phyloP scores from a whole-genome alignment of 2,329 filamentous ascomycete genomes.

The Paraconiothyrium sp. region DNA sequence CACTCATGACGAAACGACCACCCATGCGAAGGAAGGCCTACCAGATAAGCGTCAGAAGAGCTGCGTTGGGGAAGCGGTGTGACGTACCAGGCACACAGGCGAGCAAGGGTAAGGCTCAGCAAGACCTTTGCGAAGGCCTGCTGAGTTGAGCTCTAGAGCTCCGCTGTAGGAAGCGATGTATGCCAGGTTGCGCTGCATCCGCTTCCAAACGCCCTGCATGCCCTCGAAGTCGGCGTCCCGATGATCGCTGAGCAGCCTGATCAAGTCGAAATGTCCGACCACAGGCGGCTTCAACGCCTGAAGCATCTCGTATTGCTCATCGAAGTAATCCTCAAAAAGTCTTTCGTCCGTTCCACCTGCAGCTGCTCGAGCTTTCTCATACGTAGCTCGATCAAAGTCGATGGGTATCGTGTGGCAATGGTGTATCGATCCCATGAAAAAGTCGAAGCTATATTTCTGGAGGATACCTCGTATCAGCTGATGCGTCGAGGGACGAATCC shows the following conservation, averaged over 20 bases:
- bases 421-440: constrained; percentile 93
- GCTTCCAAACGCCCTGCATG: constrained; percentile 75
- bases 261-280: constrained; percentile 93
- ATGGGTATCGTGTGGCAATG: constrained; percentile 89
- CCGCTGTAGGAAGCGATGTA: constrained; percentile 78
- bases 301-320: constrained; percentile 86
- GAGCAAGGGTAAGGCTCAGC: constrained; percentile 87
- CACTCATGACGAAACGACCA: constrained; percentile 88
- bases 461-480: constrained; percentile 68
- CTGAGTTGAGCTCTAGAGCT: constrained; percentile 88
- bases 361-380: constrained; percentile 66
- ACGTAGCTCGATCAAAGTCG: constrained; percentile 79
- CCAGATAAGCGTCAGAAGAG: constrained; percentile 23
- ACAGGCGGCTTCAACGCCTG: constrained; percentile 74
- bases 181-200: constrained; percentile 76
- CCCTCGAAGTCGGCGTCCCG: constrained; percentile 68
- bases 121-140: constrained; percentile 87
- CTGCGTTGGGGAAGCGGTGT: constrained; percentile 37
- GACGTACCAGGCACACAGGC: constrained; percentile 76
- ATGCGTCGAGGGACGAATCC: constrained; percentile 77
- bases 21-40: constrained; percentile 76
- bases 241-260: constrained; percentile 79
- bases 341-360: constrained; percentile 66
- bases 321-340: constrained; percentile 88
- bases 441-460: constrained; percentile 74